phyloP scores from a whole-genome alignment of 169 alveolate genomes.

The Babesia divergens region DNA sequence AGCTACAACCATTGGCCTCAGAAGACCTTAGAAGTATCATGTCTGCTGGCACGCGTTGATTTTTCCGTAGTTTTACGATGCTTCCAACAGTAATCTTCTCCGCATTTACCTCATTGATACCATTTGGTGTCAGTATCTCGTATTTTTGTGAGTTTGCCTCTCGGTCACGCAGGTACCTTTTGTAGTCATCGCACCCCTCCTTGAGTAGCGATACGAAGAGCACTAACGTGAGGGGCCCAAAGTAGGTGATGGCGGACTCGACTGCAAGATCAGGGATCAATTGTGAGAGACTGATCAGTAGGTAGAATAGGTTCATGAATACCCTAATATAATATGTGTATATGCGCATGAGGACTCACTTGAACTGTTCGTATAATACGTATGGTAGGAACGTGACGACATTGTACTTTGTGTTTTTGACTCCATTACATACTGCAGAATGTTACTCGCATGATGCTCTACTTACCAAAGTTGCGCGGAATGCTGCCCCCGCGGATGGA shows the following conservation, averaged over 20 bases:
- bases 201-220: conserved; percentile 86
- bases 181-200: conserved; percentile 94
- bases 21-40: conserved; percentile 83
- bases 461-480: conserved; percentile 71
- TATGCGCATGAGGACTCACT: conserved; percentile 21
- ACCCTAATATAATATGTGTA: conserved; percentile 22
- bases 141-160: conserved; percentile 80
- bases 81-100: conserved; percentile 89
- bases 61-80: conserved; percentile 82
- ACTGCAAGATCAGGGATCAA: conserved; percentile 88
- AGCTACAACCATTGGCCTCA: conserved; percentile 71
- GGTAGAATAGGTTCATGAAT: conserved; percentile 92
- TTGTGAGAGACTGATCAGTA: conserved; percentile 89
- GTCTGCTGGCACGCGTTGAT: conserved; percentile 98
- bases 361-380: conserved; percentile 89
- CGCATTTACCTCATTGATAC: conserved; percentile 78
- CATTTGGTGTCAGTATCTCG: conserved; percentile 66
- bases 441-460: background rate
- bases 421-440: conserved; percentile 72
- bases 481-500: conserved; percentile 72
- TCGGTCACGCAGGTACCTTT: conserved; percentile 77
- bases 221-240: conserved; percentile 94
- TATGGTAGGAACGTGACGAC: conserved; percentile 86
- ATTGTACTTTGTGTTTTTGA: conserved; percentile 88
- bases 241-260: conserved; percentile 92